Base-by-base conservation (phyloP, 2,329 filamentous ascomycete species). In the Penicillium hesseltinei region DNA sequence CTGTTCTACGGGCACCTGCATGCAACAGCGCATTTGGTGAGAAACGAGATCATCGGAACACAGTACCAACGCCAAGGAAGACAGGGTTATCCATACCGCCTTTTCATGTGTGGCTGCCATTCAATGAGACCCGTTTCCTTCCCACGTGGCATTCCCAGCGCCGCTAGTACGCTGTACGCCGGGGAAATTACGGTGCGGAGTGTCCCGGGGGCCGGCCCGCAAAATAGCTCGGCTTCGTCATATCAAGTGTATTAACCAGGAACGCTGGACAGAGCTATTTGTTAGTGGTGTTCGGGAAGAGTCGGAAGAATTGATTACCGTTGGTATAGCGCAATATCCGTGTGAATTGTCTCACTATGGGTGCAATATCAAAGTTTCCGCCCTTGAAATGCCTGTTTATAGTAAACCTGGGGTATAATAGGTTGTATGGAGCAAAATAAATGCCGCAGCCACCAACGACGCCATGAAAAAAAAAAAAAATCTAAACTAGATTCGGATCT, bases 121-220 rank as follows among this genome's bases (percentile, higher is more conserved):
- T 63, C 54, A 59, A 59, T 59, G 49, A 47, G 38, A 31, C 50
- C 25, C 33, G 39, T 13, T 35, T 47, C 36, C 27, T 47, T 10
- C 60, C 63, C 63, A 66, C 62, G 64, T 66, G 63, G 60, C 56
- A 45, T 43, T 42, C 23, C 45, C 42, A 56, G 54, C 35, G 42
- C 48, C 46, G 21, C 42, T 42, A 36, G 31, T 35, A 33, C 40
- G 39, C 42, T 52, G 29, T 45, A 27, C 13, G 35, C 31, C 31
- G 44, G 42, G 53, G n/a, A 27, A 40, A 27, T 27, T 11, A 54
- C 36, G 40, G 39, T 35, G 29, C 52, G 35, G 27, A 19, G 44
- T 47, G n/a, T 10, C 36, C 40, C 23, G 45, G 54, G 49, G 43
- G 17, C 33, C 40, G 38, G 49, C 57, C 50, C 38, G 46, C 44